phyloP scores from a whole-genome alignment of 352 stramenopile species.

The Pelagophyceae sp. region DNA sequence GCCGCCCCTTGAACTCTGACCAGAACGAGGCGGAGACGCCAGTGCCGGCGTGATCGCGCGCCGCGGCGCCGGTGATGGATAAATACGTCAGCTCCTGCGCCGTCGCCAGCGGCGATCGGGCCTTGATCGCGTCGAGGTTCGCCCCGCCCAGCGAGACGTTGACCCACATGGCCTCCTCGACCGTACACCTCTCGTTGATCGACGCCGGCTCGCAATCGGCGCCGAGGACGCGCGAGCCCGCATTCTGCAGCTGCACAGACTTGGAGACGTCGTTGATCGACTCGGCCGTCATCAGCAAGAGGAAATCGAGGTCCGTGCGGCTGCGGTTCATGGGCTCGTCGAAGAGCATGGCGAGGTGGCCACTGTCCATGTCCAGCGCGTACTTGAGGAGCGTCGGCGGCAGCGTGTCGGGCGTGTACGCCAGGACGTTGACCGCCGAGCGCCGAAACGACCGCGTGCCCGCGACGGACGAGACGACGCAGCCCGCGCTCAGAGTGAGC shows the following conservation, averaged over 20 bases:
- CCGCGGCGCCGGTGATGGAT: not conserved
- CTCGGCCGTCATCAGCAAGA: slow-evolving; percentile 6
- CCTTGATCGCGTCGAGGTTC: slow-evolving; percentile 23
- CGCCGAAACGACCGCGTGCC: not conserved
- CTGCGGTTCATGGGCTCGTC: slow-evolving; percentile 21
- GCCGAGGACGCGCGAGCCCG: not conserved
- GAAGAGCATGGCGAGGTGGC: slow-evolving; percentile 10
- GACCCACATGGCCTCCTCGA: slow-evolving; percentile 11
- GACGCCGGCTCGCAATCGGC: not conserved
- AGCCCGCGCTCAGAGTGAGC: not conserved
- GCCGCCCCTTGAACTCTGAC: slow-evolving; percentile 20
- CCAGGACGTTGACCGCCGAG: not conserved
- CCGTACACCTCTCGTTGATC: no score
- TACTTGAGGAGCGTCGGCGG: not conserved
- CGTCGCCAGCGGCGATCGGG: slow-evolving; percentile 7
- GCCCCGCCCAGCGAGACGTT: slow-evolving; percentile 9
- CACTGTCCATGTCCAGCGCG: slow-evolving; percentile 21
- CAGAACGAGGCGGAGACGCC: not conserved
- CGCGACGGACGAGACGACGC: no score
- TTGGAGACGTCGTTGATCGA: not conserved
- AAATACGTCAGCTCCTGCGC: not conserved
- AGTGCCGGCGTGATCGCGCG: slow-evolving; percentile 19
- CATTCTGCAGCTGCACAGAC: slow-evolving; percentile 12
- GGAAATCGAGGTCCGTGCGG: not conserved
- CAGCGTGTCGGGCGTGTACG: slow-evolving; percentile 11